These are phyloP conservation scores for Rhodomyrtus psidioides DNA, from an alignment of 441 rosid genomes.

Conservation along the genomic window DNA sequence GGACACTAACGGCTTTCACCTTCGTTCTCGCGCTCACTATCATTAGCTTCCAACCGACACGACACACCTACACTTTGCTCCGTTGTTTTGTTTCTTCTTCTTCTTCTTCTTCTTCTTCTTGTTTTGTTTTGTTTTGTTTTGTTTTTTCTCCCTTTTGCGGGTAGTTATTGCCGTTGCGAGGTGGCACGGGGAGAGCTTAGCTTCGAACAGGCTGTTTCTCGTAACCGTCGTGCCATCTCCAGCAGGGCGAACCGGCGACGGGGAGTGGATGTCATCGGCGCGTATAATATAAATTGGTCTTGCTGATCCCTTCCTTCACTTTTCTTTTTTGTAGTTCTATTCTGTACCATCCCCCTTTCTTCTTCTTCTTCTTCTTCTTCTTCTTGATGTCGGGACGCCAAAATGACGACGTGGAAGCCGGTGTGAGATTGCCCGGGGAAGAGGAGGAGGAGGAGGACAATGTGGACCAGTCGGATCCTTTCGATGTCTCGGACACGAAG, in stretches of 20 bases:
- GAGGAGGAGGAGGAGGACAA: not conserved
- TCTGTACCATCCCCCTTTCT: not conserved
- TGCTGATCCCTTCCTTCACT: not conserved
- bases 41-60: not conserved
- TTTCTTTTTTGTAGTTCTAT: not conserved
- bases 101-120: too few species aligned
- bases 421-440: not conserved
- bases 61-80: not conserved
- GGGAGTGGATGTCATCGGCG: not conserved
- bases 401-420: not conserved
- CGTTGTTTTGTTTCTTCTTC: not conserved
- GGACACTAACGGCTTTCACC: not conserved
- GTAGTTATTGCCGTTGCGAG: not conserved
- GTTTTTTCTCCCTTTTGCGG: rapidly evolving
- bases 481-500: slow-evolving; percentile 7
- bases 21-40: not conserved
- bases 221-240: not conserved
- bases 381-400: not conserved
- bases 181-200: not conserved
- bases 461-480: not conserved
- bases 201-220: not conserved
- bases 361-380: not conserved
- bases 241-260: not conserved
- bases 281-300: not conserved
- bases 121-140: not conserved